Evolutionary conservation across 306 rosid species (phyloP), one percentile per base, ranked within the genome.

Genomic region (Inga laurina): DNA sequence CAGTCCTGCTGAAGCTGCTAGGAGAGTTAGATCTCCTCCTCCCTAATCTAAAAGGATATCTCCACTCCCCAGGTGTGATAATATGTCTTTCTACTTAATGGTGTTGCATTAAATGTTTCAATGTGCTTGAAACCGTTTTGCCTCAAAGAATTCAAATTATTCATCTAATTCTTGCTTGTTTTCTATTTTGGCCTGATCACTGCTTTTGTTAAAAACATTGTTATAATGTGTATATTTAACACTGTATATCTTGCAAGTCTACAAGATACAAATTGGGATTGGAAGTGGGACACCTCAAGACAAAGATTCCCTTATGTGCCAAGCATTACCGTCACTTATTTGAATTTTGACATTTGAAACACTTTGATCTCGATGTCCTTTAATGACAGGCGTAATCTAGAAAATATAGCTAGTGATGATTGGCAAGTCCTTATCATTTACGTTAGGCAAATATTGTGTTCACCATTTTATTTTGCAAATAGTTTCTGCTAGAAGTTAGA

Each of bases 1-100:
- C 57, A 73, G 77, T 73, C 77, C 77, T 73, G 77, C 43, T 48
- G 77, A 73, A 46, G 24, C 61, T 14, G 77, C 24, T 48, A 73
- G 43, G 77, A 54, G 77, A 15, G 77, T 61, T 15, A 73, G 77
- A 73, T 73, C 77, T 48, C 77, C 77, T 73, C 77, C 77, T 14
- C 11, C 61, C 24, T 44, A 48, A 46, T 30, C 77, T 73, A 73
- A 27, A 73, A 73, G 59, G 62, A 24, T 21, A 13, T 73, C 77
- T 48, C 77, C 77, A 48, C 77, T 62, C 43, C 77, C 77, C 34
- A 73, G 77, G 77, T 73, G 14, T 48, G 77, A 48, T 48, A 46
- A 16, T 48, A 24, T 22, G 24, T 71, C 54, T 71, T 79, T 61
- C 19, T 68, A 48, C 72, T 30, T 32, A 49, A 46, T 8, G 78